Percentiles rank a stretch among this genome's conserved stretches.
Conservation (phyloP, 768 basidiomycete species). For the Tricholoma hemisulphureum region DNA sequence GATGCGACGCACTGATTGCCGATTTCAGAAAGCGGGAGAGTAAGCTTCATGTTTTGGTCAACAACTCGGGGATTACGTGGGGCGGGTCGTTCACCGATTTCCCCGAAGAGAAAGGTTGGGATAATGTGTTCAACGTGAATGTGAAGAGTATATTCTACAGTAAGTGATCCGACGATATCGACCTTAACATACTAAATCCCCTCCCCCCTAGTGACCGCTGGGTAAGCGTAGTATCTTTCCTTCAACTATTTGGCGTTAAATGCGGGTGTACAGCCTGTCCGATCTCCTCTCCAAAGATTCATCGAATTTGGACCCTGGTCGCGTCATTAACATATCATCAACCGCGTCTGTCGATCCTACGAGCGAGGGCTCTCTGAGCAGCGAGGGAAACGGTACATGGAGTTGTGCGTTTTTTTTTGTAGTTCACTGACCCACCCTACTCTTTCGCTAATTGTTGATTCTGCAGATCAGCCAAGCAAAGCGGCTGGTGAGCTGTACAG, state of each 20-base stretch:
- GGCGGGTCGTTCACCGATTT: slow-evolving; percentile 67
- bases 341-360: slow-evolving; percentile 54
- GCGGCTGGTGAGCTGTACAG: slow-evolving; percentile 56
- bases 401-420: slow-evolving; percentile 57
- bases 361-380: slow-evolving; percentile 51
- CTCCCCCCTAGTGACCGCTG: slow-evolving; percentile 46
- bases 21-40: slow-evolving; percentile 68
- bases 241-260: not conserved
- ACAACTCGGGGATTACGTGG: slow-evolving; percentile 83
- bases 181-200: not conserved
- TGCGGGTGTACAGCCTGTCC: slow-evolving; percentile 40
- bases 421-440: not conserved
- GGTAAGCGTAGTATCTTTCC: slow-evolving; percentile 29
- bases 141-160: slow-evolving; percentile 85
- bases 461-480: slow-evolving; percentile 74
- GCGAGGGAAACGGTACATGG: slow-evolving; percentile 65
- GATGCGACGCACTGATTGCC: slow-evolving; percentile 69
- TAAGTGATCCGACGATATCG: slow-evolving; percentile 33
- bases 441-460: not conserved
- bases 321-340: slow-evolving; percentile 84
- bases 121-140: slow-evolving; percentile 77
- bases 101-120: slow-evolving; percentile 85
- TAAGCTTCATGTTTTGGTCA: slow-evolving; percentile 80
- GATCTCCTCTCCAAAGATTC: slow-evolving; percentile 66
- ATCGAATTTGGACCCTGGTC: slow-evolving; percentile 60